Percentiles rank a stretch among this genome's conserved stretches.
Conservation (phyloP, 768 basidiomycete species). For the Rhizopogon vinicolor region DNA sequence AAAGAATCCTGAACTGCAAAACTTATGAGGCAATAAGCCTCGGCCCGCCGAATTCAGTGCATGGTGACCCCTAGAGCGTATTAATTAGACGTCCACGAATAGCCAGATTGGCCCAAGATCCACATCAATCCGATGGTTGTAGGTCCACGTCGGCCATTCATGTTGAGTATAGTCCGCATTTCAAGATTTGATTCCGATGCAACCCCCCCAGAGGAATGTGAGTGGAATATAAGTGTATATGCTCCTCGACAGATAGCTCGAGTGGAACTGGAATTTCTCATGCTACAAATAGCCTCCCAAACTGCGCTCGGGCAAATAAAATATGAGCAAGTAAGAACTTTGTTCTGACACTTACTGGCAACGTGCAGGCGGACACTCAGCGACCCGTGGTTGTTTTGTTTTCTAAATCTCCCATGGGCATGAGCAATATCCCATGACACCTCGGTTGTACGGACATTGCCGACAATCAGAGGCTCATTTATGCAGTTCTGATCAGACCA, state of each 20-base stretch:
- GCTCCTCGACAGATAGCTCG: background rate
- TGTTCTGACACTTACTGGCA: slow-evolving; percentile 5
- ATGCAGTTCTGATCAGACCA: background rate
- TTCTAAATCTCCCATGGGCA: slow-evolving; percentile 11
- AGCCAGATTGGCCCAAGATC: slow-evolving; percentile 3
- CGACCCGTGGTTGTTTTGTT: slow-evolving; percentile 3
- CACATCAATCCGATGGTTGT: slow-evolving; percentile 2
- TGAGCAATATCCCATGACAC: slow-evolving; percentile 5
- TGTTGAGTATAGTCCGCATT: background rate
- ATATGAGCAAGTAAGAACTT: background rate
- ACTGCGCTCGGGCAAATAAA: slow-evolving; percentile 2
- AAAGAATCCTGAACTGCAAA: slow-evolving; percentile 13
- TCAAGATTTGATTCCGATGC: background rate
- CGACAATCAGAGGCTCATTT: slow-evolving; percentile 1
- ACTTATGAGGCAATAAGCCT: slow-evolving; percentile 17
- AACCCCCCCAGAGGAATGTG: background rate
- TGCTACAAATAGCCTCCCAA: slow-evolving; percentile 7
- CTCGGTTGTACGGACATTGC: slow-evolving; percentile 1
- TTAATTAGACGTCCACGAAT: slow-evolving; percentile 8
- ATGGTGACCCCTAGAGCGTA: slow-evolving; percentile 8
- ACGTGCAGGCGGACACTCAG: slow-evolving; percentile 14
- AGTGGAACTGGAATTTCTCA: slow-evolving; percentile 17
- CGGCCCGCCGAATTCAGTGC: slow-evolving; percentile 15
- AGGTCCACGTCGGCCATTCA: slow-evolving; percentile 2
- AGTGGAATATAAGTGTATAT: background rate